A percentile compares a stretch with the other conserved stretches of the same genome.
Conservation (phyloP, 2,329 filamentous ascomycete species). For the Colletotrichum camelliae region DNA sequence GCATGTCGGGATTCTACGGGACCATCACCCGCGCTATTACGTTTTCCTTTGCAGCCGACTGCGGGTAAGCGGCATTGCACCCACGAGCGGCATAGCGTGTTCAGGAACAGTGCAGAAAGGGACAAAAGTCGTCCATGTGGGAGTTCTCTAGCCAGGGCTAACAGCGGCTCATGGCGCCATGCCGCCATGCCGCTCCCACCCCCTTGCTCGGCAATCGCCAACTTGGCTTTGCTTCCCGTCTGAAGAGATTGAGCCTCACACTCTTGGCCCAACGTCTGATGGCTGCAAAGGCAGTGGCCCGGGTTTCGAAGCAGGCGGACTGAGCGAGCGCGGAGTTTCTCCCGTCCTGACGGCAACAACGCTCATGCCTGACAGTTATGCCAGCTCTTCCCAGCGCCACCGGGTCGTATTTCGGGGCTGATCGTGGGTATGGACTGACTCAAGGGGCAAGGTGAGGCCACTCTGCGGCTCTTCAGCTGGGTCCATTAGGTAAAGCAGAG, state of each 20-base stretch:
- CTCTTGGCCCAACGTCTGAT: constrained; percentile 17
- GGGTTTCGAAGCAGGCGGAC: not conserved
- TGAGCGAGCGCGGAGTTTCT: not conserved
- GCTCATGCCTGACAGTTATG: not conserved
- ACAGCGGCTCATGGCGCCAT: not conserved
- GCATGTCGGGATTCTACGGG: constrained; percentile 14
- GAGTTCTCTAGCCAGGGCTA: not conserved
- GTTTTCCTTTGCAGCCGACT: not conserved
- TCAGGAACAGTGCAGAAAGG: not conserved
- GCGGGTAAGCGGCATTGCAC: not conserved
- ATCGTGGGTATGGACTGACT: constrained; percentile 17
- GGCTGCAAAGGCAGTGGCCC: not conserved
- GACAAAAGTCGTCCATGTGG: not conserved
- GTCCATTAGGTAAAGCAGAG: constrained; percentile 14
- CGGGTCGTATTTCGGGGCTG: constrained; percentile 21
- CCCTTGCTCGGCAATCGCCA: constrained; percentile 14
- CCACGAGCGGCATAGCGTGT: constrained; percentile 4
- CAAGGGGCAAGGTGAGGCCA: constrained; percentile 18
- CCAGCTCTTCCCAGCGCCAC: not conserved
- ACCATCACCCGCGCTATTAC: constrained; percentile 7
- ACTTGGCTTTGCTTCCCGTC: constrained; percentile 1
- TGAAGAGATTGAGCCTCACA: constrained; percentile 12
- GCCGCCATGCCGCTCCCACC: not conserved
- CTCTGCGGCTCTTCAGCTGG: constrained; percentile 18
- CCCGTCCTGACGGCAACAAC: not conserved